Percentiles rank a stretch among this genome's conserved stretches.
Evolutionary conservation across 345 rosid species (phyloP).

Genomic region (Brassica napus): DNA sequence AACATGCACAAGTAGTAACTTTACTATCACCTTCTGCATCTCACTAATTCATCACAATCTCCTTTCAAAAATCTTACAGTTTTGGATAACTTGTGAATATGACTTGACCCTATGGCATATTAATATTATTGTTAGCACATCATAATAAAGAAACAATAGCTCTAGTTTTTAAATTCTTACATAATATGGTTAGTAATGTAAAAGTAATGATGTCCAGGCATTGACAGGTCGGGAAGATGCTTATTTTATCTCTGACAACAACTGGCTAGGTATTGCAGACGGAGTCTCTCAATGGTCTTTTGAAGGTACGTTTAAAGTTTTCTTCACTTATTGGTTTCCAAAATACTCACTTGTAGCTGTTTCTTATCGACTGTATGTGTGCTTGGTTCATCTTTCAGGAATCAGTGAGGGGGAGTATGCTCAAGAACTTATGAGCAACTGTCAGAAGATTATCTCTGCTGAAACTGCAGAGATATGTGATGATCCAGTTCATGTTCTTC

Average conservation of each 20-base stretch:
- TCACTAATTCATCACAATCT: not conserved
- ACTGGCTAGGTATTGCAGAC: slow-evolving; percentile 83
- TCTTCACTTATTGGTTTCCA: not conserved
- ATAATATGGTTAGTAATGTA: slow-evolving; percentile 45
- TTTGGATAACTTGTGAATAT: not conserved
- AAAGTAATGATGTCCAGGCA: slow-evolving; percentile 79
- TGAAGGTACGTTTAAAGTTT: slow-evolving; percentile 49
- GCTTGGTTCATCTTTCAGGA: slow-evolving; percentile 48
- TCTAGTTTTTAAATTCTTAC: no score
- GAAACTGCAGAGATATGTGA: slow-evolving; percentile 39
- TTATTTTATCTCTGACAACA: slow-evolving; percentile 52
- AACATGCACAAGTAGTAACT: not conserved
- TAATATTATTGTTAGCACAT: not conserved
- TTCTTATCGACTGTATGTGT: not conserved
- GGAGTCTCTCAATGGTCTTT: slow-evolving; percentile 79
- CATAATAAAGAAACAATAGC: not conserved
- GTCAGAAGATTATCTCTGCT: slow-evolving; percentile 51
- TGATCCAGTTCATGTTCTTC: slow-evolving; percentile 56
- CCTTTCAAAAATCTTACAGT: not conserved
- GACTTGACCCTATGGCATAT: not conserved
- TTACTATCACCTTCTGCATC: not conserved
- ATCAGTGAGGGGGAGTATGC: slow-evolving; percentile 49
- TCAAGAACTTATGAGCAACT: slow-evolving; percentile 55
- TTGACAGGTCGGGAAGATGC: slow-evolving; percentile 87
- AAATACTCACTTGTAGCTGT: not conserved